Conservation (phyloP, 176 grass and related monocot species). For the Hordeum marinum region DNA sequence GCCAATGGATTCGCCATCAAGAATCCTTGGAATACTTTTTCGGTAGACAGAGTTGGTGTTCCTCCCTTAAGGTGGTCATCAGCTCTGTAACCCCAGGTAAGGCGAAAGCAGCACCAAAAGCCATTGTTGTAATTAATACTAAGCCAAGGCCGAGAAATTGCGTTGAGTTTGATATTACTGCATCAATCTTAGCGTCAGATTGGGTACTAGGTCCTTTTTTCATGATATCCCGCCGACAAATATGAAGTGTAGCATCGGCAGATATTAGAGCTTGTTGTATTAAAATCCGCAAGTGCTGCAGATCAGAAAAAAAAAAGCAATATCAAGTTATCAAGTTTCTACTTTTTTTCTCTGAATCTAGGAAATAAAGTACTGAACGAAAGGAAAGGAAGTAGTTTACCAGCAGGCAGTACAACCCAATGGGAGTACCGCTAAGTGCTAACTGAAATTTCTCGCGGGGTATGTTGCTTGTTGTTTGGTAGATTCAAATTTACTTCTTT, state of each 20-base stretch:
- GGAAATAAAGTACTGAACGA: not conserved
- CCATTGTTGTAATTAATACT: slow-evolving; percentile 28
- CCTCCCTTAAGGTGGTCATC: slow-evolving; percentile 4
- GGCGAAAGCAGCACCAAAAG: slow-evolving; percentile 24
- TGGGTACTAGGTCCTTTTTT: not conserved
- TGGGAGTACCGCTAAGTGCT: not conserved
- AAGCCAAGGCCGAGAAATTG: slow-evolving; percentile 15
- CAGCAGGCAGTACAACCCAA: not conserved
- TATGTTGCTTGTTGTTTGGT: not conserved
- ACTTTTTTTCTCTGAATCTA: not conserved
- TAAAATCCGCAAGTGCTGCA: slow-evolving; percentile 15
- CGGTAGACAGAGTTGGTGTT: slow-evolving; percentile 5
- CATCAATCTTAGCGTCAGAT: not conserved
- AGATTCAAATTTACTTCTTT: slow-evolving; percentile 14
- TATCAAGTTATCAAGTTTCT: not conserved
- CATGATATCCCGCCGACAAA: not conserved
- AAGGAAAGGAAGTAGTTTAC: not conserved
- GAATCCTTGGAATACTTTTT: slow-evolving; percentile 14
- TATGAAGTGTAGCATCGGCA: not conserved
- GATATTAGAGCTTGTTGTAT: slow-evolving; percentile 17
- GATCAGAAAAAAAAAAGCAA: not conserved
- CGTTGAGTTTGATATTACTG: not conserved
- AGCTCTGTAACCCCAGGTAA: slow-evolving; percentile 17
- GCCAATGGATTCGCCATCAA: slow-evolving; percentile 22
- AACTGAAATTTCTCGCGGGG: not conserved